Conservation (phyloP, 495 filamentous ascomycete species). For the Clohesyomyces aquaticus region DNA sequence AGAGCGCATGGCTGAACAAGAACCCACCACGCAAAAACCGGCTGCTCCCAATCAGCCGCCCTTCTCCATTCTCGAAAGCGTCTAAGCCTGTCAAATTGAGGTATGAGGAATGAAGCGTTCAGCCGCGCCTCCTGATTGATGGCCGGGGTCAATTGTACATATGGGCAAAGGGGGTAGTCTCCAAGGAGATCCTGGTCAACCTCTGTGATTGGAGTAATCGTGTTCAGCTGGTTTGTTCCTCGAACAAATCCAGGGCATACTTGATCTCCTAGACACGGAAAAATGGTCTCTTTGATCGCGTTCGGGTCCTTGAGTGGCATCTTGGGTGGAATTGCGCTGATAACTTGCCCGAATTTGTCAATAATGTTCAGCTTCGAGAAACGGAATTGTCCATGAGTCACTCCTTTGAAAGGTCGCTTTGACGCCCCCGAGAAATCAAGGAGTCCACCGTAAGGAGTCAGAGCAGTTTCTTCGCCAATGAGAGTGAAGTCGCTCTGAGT, state of each 20-base stretch:
- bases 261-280: background rate
- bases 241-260: background rate
- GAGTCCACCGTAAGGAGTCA: background rate
- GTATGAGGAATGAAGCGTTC: background rate
- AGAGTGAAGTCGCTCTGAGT: background rate
- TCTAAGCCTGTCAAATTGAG: background rate
- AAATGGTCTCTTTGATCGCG: background rate
- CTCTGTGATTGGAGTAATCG: background rate
- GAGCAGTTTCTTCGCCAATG: background rate
- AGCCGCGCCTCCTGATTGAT: background rate
- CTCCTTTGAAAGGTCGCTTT: constrained; percentile 16
- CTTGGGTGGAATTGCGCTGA: constrained; percentile 37
- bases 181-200: background rate
- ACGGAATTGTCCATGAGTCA: constrained; percentile 20
- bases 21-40: no score
- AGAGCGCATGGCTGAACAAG: no score
- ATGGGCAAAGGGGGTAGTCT: background rate
- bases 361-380: constrained; percentile 52
- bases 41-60: background rate
- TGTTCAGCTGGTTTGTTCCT: background rate
- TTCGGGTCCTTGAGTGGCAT: background rate
- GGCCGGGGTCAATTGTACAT: background rate
- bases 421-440: background rate
- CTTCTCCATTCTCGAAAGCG: background rate
- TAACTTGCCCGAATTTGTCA: constrained; percentile 55